phyloP scores from a whole-genome alignment of 2,329 filamentous ascomycete species.

The Ilyonectria mors-panacis region DNA sequence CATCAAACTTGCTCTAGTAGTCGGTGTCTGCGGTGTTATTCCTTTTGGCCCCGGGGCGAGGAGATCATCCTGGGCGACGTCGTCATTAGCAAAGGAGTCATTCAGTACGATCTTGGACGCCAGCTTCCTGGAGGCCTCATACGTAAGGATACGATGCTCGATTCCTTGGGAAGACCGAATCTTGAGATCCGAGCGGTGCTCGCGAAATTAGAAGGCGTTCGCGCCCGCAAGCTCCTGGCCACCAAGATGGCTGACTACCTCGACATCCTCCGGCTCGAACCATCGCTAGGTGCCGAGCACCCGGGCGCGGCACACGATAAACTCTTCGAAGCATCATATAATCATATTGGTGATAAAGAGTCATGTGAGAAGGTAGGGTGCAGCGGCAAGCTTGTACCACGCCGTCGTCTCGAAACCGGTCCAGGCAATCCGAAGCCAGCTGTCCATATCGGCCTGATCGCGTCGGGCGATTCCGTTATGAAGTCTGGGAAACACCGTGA shows the following conservation, averaged over 20 bases:
- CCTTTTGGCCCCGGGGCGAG: constrained; percentile 27
- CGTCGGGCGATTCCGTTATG: constrained; percentile 57
- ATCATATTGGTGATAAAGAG: background rate
- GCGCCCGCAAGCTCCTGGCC: constrained; percentile 14
- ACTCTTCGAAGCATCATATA: background rate
- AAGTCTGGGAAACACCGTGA: constrained; percentile 55
- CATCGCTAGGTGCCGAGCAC: background rate
- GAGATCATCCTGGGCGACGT: constrained; percentile 47
- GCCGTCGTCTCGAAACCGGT: background rate
- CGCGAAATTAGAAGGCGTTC: constrained; percentile 40
- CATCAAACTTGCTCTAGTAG: background rate
- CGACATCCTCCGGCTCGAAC: background rate
- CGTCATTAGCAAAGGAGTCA: constrained; percentile 45
- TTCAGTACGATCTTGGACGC: constrained; percentile 51
- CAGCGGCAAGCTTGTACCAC: background rate
- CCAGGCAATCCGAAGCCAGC: constrained; percentile 13
- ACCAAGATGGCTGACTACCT: background rate
- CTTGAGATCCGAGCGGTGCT: constrained; percentile 40
- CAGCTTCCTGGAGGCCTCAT: constrained; percentile 40
- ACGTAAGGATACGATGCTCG: constrained; percentile 39
- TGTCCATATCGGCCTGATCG: constrained; percentile 53
- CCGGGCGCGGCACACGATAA: background rate
- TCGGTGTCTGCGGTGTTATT: constrained; percentile 34
- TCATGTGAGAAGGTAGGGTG: background rate
- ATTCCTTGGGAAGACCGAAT: constrained; percentile 40